phyloP scores from a whole-genome alignment of 129 eudicot genomes.

The Centrapalus pauciflorus region DNA sequence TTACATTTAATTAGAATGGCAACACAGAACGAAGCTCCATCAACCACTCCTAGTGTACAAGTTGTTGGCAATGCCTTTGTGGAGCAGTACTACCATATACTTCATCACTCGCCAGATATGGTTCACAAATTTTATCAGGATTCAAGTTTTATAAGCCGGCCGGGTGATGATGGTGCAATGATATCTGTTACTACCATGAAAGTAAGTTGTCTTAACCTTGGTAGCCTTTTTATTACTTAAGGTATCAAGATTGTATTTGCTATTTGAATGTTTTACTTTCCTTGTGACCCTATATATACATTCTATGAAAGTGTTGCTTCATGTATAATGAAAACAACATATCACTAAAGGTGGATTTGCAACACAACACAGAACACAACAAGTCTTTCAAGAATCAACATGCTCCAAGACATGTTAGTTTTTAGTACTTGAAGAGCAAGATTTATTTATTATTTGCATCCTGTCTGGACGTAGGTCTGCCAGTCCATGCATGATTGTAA shows the following conservation, averaged over 20 bases:
- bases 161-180: slow-evolving; percentile 49
- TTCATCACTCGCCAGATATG: slow-evolving; percentile 48
- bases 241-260: neutral
- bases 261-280: neutral
- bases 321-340: slow-evolving; percentile 6
- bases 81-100: slow-evolving; percentile 61
- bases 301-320: neutral
- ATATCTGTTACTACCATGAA: slow-evolving; percentile 49
- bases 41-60: slow-evolving; percentile 45
- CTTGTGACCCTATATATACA: neutral
- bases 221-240: neutral
- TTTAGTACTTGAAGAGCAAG: neutral
- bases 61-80: slow-evolving; percentile 67
- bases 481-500: neutral
- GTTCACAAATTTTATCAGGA: slow-evolving; percentile 69
- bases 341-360: neutral
- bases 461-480: neutral
- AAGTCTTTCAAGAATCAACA: neutral
- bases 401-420: slow-evolving; percentile 8
- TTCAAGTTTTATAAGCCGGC: slow-evolving; percentile 50
- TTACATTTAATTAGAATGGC: slow-evolving; percentile 39
- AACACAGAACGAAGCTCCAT: slow-evolving; percentile 35
- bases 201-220: slow-evolving; percentile 36
- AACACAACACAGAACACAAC: too few species aligned
- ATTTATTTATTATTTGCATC: slow-evolving; percentile 11